These are phyloP conservation scores for Termitomyces bulborhizus DNA, from an alignment of 768 basidiomycete species.

Conservation along the genomic window DNA sequence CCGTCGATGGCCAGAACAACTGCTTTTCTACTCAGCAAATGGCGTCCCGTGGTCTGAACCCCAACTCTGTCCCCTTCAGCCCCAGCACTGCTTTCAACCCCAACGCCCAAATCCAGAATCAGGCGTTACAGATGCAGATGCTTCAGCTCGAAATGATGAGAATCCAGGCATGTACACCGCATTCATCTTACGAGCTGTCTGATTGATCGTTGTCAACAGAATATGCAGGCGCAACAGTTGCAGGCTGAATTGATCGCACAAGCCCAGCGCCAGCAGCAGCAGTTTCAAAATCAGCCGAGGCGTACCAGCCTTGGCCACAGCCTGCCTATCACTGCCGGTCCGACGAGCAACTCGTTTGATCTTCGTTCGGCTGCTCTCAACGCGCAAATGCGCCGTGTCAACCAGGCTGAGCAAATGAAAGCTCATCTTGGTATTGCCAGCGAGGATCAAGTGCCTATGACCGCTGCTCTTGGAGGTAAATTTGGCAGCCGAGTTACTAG, in stretches of 20 bases:
- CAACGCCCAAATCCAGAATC: conserved; percentile 44
- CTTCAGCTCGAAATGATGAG: conserved; percentile 79
- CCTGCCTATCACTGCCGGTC: conserved; percentile 71
- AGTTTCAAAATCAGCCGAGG: conserved; percentile 36
- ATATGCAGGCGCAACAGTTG: conserved; percentile 68
- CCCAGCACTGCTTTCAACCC: conserved; percentile 38
- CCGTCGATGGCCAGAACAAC: conserved; percentile 63
- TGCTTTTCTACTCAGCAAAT: conserved; percentile 59
- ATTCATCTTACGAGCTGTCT: neutral
- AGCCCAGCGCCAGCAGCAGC: conserved; percentile 38
- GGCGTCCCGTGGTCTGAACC: conserved; percentile 40
- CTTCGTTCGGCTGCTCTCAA: conserved; percentile 47
- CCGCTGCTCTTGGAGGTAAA: conserved; percentile 69
- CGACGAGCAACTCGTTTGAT: conserved; percentile 59
- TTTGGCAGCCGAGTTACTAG: conserved; percentile 62
- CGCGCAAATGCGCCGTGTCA: conserved; percentile 60
- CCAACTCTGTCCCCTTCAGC: conserved; percentile 40
- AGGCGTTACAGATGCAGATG: conserved; percentile 77
- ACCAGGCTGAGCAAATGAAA: conserved; percentile 61
- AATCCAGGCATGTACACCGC: conserved; percentile 55
- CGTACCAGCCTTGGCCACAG: conserved; percentile 43
- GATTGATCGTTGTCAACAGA: conserved; percentile 28
- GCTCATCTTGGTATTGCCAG: conserved; percentile 46
- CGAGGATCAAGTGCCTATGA: conserved; percentile 73
- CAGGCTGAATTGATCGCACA: conserved; percentile 68